phyloP scores from a whole-genome alignment of 441 rosid genomes.

The Aquilaria agallochum region DNA sequence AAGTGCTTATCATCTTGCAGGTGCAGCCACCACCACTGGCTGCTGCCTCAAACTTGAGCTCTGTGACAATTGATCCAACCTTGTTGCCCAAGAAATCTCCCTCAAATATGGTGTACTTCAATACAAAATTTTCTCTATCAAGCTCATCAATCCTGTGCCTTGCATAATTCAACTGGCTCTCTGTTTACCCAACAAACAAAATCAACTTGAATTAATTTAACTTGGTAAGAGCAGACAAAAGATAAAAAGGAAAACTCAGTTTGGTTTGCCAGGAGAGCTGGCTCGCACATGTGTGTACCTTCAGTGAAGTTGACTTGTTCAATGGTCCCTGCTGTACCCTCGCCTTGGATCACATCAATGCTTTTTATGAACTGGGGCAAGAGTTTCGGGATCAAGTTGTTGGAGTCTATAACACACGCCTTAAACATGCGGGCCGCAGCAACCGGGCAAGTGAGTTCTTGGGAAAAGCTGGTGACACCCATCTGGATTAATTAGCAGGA shows the following conservation, averaged over 20 bases:
- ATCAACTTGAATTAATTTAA: neutral
- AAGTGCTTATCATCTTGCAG: constrained; percentile 31
- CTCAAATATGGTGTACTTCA: constrained; percentile 31
- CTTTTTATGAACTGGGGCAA: constrained; percentile 30
- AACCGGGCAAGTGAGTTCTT: constrained; percentile 21
- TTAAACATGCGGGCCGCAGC: constrained; percentile 31
- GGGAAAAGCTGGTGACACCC: constrained; percentile 23
- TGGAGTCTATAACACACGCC: constrained; percentile 36
- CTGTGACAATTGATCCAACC: constrained; percentile 25
- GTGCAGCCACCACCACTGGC: constrained; percentile 22
- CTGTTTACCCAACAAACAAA: constrained; percentile 10
- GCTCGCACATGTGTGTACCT: constrained; percentile 17
- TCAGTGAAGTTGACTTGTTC: constrained; percentile 36
- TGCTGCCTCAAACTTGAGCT: constrained; percentile 29
- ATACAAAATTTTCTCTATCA: constrained; percentile 25
- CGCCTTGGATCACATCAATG: constrained; percentile 29
- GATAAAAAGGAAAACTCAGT: neutral
- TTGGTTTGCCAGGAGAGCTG: neutral
- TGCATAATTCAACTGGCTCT: constrained; percentile 16
- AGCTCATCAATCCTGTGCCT: constrained; percentile 33
- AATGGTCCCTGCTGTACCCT: constrained; percentile 35
- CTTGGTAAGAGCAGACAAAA: too few relatives aligned
- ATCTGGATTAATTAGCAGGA: constrained; percentile 5
- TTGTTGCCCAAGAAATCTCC: constrained; percentile 22
- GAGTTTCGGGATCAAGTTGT: constrained; percentile 32